Conservation (phyloP, 139 green algal species). For the Volvox africanus region DNA sequence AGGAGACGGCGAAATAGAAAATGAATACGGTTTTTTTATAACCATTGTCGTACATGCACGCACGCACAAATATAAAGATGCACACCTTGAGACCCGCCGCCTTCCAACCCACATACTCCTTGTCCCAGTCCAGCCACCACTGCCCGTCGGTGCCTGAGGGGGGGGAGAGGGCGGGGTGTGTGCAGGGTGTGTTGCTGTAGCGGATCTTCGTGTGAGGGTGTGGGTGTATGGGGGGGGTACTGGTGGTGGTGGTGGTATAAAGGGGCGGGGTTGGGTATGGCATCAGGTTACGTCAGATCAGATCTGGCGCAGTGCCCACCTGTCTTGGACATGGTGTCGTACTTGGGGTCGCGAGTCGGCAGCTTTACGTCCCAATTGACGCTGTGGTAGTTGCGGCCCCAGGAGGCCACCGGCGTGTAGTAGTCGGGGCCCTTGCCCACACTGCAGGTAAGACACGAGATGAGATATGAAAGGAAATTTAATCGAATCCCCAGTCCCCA, state of each 20-base stretch:
- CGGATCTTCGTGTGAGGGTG: no score
- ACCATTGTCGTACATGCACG: no score
- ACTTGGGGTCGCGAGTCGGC: slow-evolving; percentile 45
- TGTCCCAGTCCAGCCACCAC: slow-evolving; percentile 57
- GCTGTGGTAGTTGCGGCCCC: slow-evolving; percentile 53
- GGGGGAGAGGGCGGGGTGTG: neutral
- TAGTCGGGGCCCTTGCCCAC: slow-evolving; percentile 15
- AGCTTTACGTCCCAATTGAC: slow-evolving; percentile 49
- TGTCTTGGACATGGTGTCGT: slow-evolving; percentile 47
- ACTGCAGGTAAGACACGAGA: neutral
- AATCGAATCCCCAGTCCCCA: no score
- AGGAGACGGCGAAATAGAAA: no score
- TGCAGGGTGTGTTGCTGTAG: no score
- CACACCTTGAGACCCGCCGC: slow-evolving; percentile 26
- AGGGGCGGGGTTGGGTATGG: no score
- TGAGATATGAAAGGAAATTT: no score
- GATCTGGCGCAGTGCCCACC: neutral
- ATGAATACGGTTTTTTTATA: no score
- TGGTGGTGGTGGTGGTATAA: neutral
- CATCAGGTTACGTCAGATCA: no score
- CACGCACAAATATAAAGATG: no score
- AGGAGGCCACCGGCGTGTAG: slow-evolving; percentile 38
- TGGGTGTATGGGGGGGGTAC: no score
- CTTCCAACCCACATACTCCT: slow-evolving; percentile 42
- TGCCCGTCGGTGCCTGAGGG: slow-evolving; percentile 35